Evolutionary conservation across 768 basidiomycete genomes (phyloP), one percentile per base, ranked within the genome.

Genomic region (Punctularia strigosozonata): DNA sequence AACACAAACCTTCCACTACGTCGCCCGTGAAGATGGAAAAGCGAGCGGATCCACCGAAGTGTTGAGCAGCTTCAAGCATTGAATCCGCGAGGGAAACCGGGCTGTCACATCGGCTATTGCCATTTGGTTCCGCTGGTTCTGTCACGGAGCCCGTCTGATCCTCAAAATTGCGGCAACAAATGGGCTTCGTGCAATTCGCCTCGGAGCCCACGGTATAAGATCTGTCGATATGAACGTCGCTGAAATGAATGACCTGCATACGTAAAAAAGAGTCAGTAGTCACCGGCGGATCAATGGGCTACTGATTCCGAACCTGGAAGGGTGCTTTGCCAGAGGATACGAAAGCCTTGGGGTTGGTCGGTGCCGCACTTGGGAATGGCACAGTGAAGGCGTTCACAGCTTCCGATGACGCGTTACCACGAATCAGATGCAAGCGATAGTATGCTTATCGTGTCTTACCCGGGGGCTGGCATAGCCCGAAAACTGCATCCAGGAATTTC

Each of bases 11-110:
- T 55, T 77, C 75, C 4, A 77, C 65, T 5, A 77, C 70, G 49
- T 79, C 77, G 5, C 77, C 78, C 3, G 77, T 80, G 46, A 78
- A 79, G 24, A 80, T 66, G 4, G 71, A 64, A 50, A 75, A 77
- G 6, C 8, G 33, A 20, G 10, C 25, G 14, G 58, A 54, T 28
- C 58, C 46, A 4, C 25, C 36, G 19, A 25, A 40, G 30, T 44
- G 19, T 25, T 66, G 55, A 8, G 71, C 61, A 13, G 64, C 63
- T 10, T 55, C 48, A 3, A 77, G 56, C 68, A 76, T 67, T 26
- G 67, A 71, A 14, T 69, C 61, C 1, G 65, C 66, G 21, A 80
- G 57, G 1, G 51, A 48, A 1, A 61, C 53, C 2, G 76, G 69
- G 0, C 71, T 63, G 47, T 80, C 77, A 45, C 77, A 80, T 31